Conservation (phyloP, 768 basidiomycete genomes). For the Sistotremastrum suecicum region DNA sequence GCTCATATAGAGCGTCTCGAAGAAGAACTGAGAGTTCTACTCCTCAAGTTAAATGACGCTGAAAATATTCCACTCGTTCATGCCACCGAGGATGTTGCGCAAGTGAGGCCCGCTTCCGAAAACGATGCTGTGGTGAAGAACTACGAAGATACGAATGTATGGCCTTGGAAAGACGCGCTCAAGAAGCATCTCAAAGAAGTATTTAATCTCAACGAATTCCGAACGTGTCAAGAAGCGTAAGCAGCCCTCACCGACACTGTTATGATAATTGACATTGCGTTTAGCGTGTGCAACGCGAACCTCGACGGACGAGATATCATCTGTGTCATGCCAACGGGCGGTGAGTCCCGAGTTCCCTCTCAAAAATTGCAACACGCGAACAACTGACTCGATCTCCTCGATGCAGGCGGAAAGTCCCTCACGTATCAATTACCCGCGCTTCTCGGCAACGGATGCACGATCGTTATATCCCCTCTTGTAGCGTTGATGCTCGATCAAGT, state of each 20-base stretch:
- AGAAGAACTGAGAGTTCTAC: no score
- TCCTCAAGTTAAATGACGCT: no score
- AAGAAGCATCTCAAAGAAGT: conserved; percentile 44
- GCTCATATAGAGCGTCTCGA: no score
- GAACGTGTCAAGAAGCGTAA: conserved; percentile 78
- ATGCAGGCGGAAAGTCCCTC: conserved; percentile 71
- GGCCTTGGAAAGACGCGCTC: conserved; percentile 39
- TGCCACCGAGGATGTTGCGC: no score
- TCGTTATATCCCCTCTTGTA: conserved; percentile 77
- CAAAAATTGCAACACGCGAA: no score
- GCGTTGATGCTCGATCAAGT: conserved; percentile 75
- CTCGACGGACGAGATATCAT: conserved; percentile 80
- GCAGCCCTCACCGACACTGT: no score
- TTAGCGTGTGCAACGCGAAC: conserved; percentile 84
- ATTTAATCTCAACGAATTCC: conserved; percentile 54
- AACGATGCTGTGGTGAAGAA: no score
- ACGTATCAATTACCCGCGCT: conserved; percentile 90
- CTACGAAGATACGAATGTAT: no score
- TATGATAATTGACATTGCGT: no score
- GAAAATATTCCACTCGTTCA: no score
- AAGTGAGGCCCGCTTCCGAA: no score
- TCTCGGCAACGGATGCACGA: conserved; percentile 59
- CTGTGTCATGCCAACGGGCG: conserved; percentile 76
- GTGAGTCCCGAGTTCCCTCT: not conserved
- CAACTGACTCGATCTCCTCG: not conserved